Conservation (phyloP, 108 stramenopile species). For the Pseudonitzschia multiseries region DNA sequence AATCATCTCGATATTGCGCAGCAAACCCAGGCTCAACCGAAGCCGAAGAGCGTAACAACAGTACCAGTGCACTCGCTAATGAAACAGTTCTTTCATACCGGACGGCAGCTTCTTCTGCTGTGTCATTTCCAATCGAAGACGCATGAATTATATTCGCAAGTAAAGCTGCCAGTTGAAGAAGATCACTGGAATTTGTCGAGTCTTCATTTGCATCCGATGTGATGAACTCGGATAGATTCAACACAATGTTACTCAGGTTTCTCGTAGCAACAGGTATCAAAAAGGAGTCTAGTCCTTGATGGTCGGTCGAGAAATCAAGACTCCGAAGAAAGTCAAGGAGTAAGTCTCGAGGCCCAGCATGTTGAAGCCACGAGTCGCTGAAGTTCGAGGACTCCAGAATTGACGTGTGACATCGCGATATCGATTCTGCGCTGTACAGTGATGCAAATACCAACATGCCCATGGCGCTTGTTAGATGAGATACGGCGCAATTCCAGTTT, state of each 20-base stretch:
- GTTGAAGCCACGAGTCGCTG: conserved; percentile 1
- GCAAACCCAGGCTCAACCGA: conserved; percentile 22
- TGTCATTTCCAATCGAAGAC: conserved; percentile 26
- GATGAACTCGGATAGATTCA: conserved; percentile 27
- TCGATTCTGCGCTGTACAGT: conserved; percentile 22
- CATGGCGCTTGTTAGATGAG: conserved; percentile 56
- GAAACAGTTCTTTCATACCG: conserved; percentile 33
- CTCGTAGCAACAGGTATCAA: conserved; percentile 29
- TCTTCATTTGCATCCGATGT: background rate
- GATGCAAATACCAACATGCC: conserved; percentile 43
- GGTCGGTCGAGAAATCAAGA: background rate
- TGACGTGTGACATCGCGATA: conserved; percentile 21
- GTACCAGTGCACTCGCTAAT: conserved; percentile 43
- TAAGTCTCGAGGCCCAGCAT: conserved; percentile 10
- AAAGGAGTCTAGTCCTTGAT: conserved; percentile 28
- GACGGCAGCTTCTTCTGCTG: conserved; percentile 22
- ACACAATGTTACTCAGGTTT: conserved; percentile 26
- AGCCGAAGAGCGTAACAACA: conserved; percentile 19
- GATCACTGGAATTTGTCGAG: conserved; percentile 8
- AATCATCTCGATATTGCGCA: conserved; percentile 19
- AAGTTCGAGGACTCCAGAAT: conserved; percentile 9
- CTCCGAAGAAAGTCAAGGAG: conserved; percentile 6
- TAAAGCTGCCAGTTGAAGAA: conserved; percentile 19
- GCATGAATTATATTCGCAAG: conserved; percentile 20
- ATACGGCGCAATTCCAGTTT: conserved; percentile 40